Percentiles rank a stretch among this genome's conserved stretches.
These are phyloP conservation scores for Symbiodinium pilosum DNA, from an alignment of 73 alveolate species.

Conservation along the genomic window DNA sequence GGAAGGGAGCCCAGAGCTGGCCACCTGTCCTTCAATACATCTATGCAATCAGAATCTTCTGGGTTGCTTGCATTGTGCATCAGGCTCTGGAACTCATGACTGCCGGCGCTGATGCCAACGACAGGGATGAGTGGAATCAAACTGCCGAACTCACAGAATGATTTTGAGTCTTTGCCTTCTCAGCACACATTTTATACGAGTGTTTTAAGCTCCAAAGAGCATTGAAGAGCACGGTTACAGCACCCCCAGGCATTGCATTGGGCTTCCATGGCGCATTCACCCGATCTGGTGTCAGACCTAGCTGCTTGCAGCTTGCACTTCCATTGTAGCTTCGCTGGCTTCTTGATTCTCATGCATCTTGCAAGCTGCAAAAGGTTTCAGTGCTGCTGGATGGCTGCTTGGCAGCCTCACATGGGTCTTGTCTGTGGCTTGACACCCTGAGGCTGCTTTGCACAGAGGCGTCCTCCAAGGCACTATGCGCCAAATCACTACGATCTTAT, in stretches of 20 bases:
- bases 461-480: too few relatives aligned
- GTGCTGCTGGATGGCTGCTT: conserved; percentile 2
- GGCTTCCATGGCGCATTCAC: background rate
- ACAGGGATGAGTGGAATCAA: background rate
- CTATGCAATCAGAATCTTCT: too few relatives aligned
- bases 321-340: too few relatives aligned
- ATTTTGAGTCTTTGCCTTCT: too few relatives aligned
- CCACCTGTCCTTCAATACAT: too few relatives aligned
- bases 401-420: background rate
- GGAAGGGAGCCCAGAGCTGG: conserved; percentile 8
- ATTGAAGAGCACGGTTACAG: too few relatives aligned
- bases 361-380: background rate
- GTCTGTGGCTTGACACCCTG: background rate
- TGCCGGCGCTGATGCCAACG: background rate
- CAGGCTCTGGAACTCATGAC: conserved; percentile 9
- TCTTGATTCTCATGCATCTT: too few relatives aligned
- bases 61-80: too few relatives aligned
- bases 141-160: too few relatives aligned
- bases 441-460: too few relatives aligned
- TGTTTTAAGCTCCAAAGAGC: background rate
- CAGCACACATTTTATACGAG: too few relatives aligned
- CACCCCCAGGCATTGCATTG: background rate
- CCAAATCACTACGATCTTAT: too few relatives aligned
- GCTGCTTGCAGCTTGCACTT: background rate
- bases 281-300: background rate